Percentiles rank a stretch among this genome's conserved stretches.
These are phyloP conservation scores for Dujonia santamariae DNA, from an alignment of 1,139 yeast species.

Conservation along the genomic window DNA sequence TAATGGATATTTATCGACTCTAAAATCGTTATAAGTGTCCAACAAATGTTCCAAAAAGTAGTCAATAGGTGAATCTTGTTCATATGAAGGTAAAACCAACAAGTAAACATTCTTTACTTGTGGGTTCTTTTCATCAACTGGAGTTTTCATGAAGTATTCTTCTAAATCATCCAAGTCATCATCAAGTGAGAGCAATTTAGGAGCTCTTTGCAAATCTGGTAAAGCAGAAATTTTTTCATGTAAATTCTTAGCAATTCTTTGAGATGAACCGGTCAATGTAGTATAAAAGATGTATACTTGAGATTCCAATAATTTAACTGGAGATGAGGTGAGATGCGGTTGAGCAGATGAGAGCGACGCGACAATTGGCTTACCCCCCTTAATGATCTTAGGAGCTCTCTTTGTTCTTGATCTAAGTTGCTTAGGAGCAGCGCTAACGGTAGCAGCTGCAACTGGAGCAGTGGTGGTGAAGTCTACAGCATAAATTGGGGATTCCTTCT, in stretches of 20 bases:
- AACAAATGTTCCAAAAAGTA: constrained; percentile 76
- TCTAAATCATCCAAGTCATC: constrained; percentile 87
- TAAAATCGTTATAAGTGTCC: constrained; percentile 81
- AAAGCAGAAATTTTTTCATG: constrained; percentile 30
- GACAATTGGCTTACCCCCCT: constrained; percentile 28
- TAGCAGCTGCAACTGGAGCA: constrained; percentile 15
- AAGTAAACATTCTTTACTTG: constrained; percentile 54
- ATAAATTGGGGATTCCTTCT: constrained; percentile 32
- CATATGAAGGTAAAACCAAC: constrained; percentile 84
- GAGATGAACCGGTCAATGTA: constrained; percentile 80
- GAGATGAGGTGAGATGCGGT: constrained; percentile 22
- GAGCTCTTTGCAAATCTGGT: constrained; percentile 32
- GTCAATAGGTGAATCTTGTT: constrained; percentile 89
- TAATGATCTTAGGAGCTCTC: constrained; percentile 39
- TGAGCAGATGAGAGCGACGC: constrained; percentile 9
- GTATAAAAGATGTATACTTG: constrained; percentile 72
- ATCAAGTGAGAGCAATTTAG: constrained; percentile 61
- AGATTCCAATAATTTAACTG: constrained; percentile 35
- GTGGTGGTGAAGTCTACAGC: constrained; percentile 41
- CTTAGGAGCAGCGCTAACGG: constrained; percentile 11
- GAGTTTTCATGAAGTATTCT: constrained; percentile 71
- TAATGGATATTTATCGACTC: constrained; percentile 81
- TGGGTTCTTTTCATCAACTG: constrained; percentile 31
- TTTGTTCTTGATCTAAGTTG: constrained; percentile 21
- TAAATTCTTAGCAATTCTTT: constrained; percentile 59